Percentiles rank a stretch among this genome's conserved stretches.
These are phyloP conservation scores for Fusarium armeniacum DNA, from an alignment of 2,329 filamentous ascomycete species.

Conservation along the genomic window DNA sequence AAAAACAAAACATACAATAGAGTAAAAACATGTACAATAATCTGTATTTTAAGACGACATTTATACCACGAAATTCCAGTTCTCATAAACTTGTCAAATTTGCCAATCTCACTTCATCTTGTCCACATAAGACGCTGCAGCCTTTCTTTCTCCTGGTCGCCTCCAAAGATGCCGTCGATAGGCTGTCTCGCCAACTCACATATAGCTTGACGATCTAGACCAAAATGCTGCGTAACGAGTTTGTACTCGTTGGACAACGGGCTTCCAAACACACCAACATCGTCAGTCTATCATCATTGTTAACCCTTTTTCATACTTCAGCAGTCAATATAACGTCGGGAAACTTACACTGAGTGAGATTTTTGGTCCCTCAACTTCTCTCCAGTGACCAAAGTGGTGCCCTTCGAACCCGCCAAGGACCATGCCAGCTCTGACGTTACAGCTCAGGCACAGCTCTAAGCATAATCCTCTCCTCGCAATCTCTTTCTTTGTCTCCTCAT, in stretches of 20 bases:
- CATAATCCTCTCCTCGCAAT: constrained; percentile 69
- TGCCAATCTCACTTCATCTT: background rate
- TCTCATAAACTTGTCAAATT: background rate
- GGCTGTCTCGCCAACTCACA: constrained; percentile 71
- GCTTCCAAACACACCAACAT: constrained; percentile 85
- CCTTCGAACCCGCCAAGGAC: constrained; percentile 73
- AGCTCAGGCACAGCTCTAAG: constrained; percentile 83
- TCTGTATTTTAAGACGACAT: constrained; percentile 18
- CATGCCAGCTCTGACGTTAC: constrained; percentile 84
- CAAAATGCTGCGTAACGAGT: constrained; percentile 79
- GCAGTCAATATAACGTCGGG: background rate
- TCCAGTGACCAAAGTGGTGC: constrained; percentile 86
- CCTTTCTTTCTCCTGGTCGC: constrained; percentile 71
- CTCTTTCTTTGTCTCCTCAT: constrained; percentile 68
- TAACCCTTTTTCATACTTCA: background rate
- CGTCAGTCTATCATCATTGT: constrained; percentile 74
- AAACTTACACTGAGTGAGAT: constrained; percentile 77
- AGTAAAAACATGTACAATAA: constrained; percentile 32
- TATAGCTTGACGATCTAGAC: constrained; percentile 62
- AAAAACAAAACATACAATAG: constrained; percentile 24
- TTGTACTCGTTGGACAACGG: constrained; percentile 82
- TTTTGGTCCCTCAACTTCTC: constrained; percentile 67
- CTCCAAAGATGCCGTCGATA: constrained; percentile 76
- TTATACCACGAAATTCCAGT: constrained; percentile 21
- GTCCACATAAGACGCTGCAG: constrained; percentile 66